Base-by-base conservation (phyloP, 2,329 filamentous ascomycete genomes). In the Xylariaceae sp. region DNA sequence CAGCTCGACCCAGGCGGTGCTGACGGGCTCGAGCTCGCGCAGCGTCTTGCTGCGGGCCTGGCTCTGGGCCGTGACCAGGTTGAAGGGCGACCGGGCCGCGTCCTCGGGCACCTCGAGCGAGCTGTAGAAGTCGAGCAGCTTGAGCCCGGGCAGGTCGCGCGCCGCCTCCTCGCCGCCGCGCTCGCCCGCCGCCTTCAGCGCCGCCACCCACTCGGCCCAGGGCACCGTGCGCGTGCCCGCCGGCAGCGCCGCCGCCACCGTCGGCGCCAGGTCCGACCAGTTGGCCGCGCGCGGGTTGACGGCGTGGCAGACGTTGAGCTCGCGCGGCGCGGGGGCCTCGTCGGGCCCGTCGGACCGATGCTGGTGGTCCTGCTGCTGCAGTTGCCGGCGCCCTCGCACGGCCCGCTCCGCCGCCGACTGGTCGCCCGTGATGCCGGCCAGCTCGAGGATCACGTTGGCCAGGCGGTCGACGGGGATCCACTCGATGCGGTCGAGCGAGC, bases 401-500 rank as follows among this genome's bases (percentile, higher is more conserved):
- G 25, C 13, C 25, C 8, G 10, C 25, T n/a, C 11, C 25, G 25
- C 25, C 9, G 8, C 14, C 25, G 10, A 7, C 8, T 15, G 5
- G 21, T 27, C 22, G 21, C 6, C 19, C 7, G 11, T 21, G 18
- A 61, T 47, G 12, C 61, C 57, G 0, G 61, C 47, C 1, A 70
- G 56, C 30, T 75, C 70, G 13, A 65, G 49, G 28, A 74, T 51
- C 5, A 67, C 52, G 1, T 56, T 45, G 1, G 67, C 63, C 7
- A 71, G 60, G 12, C 56, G 49, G 29, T 70, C 71, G 12, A 75
- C 60, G 0, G 73, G 70, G 2, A 70, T 56, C 73, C 73, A 77
- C 45, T 75, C 69, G 2, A 76, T 56, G 1, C 45, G 42, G 5
- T 63, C 52, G 43, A 61, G 50, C 2, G 47, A 39, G 0, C 71